phyloP scores from a whole-genome alignment of 2,329 filamentous ascomycete species.

The Neonectria neomacrospora region DNA sequence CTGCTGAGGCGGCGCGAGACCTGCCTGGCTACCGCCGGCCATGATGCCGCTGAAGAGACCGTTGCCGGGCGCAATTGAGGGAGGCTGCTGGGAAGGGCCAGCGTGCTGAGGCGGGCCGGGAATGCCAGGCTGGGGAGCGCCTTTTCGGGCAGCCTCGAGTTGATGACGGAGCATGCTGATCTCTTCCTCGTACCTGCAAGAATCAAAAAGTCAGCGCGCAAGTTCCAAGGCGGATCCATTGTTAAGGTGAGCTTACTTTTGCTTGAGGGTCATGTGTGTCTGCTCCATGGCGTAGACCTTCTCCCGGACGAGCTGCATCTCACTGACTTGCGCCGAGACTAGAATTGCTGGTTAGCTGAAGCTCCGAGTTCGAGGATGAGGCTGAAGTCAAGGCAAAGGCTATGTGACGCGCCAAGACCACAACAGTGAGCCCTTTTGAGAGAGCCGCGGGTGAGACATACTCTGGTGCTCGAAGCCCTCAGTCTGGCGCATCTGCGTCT shows the following conservation, averaged over 20 bases:
- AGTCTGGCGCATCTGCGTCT: constrained; percentile 81
- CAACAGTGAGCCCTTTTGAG: not conserved
- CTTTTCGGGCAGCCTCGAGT: constrained; percentile 79
- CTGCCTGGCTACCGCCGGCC: constrained; percentile 86
- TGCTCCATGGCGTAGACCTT: constrained; percentile 96
- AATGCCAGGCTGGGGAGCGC: constrained; percentile 67
- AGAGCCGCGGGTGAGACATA: constrained; percentile 64
- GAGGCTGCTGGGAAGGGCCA: constrained; percentile 84
- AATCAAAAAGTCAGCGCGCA: constrained; percentile 16
- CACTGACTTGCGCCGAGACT: constrained; percentile 92
- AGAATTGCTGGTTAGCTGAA: constrained; percentile 43
- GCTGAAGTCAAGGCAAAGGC: constrained; percentile 5
- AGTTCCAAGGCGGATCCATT: not conserved
- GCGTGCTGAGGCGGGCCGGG: constrained; percentile 78
- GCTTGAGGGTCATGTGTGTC: constrained; percentile 86
- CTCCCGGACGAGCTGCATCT: constrained; percentile 93
- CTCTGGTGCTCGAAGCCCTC: constrained; percentile 94
- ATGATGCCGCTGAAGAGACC: constrained; percentile 97
- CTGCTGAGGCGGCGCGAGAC: constrained; percentile 81
- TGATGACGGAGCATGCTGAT: constrained; percentile 87
- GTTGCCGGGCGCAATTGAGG: constrained; percentile 89
- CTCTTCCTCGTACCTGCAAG: constrained; percentile 88
- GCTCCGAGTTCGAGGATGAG: constrained; percentile 1
- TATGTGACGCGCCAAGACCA: not conserved
- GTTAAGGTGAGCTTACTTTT: constrained; percentile 73